Percentiles rank a stretch among this genome's conserved stretches.
Conservation (phyloP, 345 rosid genomes). For the Nasturtium officinale region DNA sequence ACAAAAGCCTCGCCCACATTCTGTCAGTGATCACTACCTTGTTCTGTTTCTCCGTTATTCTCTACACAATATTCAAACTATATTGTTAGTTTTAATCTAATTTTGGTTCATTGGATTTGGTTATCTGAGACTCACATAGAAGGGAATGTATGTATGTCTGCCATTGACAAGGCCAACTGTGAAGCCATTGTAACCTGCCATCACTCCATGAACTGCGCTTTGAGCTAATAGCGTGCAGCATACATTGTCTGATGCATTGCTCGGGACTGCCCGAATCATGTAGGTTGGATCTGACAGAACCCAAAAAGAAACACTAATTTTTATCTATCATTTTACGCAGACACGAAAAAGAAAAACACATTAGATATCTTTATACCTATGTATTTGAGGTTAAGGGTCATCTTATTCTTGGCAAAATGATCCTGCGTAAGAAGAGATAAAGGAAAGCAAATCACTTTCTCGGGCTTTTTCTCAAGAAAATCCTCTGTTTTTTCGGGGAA, state of each 20-base stretch:
- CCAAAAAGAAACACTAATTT: background rate
- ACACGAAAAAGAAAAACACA: background rate
- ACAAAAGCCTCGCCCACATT: conserved; percentile 94
- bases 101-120: background rate
- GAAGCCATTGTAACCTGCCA: conserved; percentile 92
- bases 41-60: conserved; percentile 79
- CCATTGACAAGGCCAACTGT: conserved; percentile 86
- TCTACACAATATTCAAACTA: conserved; percentile 47
- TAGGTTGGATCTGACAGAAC: conserved; percentile 74
- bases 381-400: conserved; percentile 71
- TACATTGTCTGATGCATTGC: conserved; percentile 88
- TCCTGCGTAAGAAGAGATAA: conserved; percentile 51
- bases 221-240: conserved; percentile 93
- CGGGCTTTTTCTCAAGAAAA: background rate
- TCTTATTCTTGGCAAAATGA: conserved; percentile 63
- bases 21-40: conserved; percentile 81
- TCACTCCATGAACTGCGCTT: conserved; percentile 84
- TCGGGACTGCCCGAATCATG: conserved; percentile 82
- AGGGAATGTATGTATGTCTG: conserved; percentile 83
- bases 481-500: background rate
- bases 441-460: conserved; percentile 12
- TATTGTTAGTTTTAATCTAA: background rate
- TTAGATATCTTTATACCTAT: conserved; percentile 52
- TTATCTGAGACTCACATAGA: conserved; percentile 57
- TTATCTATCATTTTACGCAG: background rate